A percentile compares a stretch with the other conserved stretches of the same genome.
These are phyloP conservation scores for Aspergillus ibericus DNA, from an alignment of 2,329 filamentous ascomycete species.

Conservation along the genomic window DNA sequence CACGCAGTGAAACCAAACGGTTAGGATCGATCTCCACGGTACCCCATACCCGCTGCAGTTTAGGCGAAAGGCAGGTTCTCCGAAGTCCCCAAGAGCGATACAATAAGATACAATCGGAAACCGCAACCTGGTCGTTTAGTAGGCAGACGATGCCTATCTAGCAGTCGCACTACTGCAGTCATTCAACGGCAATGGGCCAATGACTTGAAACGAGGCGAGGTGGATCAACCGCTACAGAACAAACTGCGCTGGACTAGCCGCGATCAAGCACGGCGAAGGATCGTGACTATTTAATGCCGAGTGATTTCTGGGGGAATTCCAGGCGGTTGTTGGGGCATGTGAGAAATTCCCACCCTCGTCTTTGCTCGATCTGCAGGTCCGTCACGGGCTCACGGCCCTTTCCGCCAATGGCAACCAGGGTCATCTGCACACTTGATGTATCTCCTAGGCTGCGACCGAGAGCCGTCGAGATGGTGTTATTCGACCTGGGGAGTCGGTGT, in stretches of 20 bases:
- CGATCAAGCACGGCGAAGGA: conserved; percentile 10
- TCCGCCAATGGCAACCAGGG: neutral
- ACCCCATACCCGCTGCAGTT: neutral
- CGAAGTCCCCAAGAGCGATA: conserved; percentile 5
- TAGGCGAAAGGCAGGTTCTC: conserved; percentile 11
- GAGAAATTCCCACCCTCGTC: conserved; percentile 1
- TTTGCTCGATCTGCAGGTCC: conserved; percentile 6
- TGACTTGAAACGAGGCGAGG: neutral
- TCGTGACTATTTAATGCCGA: neutral
- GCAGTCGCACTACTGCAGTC: conserved; percentile 1
- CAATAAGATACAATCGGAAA: neutral
- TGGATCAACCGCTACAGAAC: neutral
- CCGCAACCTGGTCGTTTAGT: neutral
- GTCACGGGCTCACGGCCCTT: conserved; percentile 4
- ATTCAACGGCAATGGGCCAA: conserved; percentile 3
- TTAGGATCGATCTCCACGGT: neutral
- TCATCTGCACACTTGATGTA: neutral
- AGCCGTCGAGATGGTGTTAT: neutral
- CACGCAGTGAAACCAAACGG: neutral
- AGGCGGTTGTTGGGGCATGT: conserved; percentile 5
- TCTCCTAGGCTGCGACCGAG: conserved; percentile 1
- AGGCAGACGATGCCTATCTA: conserved; percentile 4
- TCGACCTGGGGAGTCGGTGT: conserved; percentile 5
- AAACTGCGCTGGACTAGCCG: conserved; percentile 9
- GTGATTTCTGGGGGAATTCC: neutral